phyloP scores from a whole-genome alignment of 345 rosid species.

The Salix koriyanagi region DNA sequence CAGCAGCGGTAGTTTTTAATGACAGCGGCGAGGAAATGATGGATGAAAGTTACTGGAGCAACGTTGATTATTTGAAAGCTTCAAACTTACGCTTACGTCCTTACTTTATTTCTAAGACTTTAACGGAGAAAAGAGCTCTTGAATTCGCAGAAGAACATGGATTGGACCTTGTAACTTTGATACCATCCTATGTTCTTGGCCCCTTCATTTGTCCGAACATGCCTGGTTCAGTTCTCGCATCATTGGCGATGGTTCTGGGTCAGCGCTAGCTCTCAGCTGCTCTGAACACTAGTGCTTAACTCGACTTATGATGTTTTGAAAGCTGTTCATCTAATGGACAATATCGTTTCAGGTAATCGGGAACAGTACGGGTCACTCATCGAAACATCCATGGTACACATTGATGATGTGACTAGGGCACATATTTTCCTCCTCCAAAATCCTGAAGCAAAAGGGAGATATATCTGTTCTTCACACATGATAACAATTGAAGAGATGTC shows the following conservation, averaged over 20 bases:
- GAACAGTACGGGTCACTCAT: not conserved
- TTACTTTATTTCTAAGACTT: conserved; percentile 27
- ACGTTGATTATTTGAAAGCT: conserved; percentile 15
- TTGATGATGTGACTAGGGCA: conserved; percentile 52
- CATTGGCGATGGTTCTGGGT: conserved; percentile 30
- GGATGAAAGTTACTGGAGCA: conserved; percentile 42
- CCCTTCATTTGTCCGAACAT: conserved; percentile 37
- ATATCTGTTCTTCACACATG: conserved; percentile 40
- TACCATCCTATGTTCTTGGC: conserved; percentile 28
- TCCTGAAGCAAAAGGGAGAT: conserved; percentile 50
- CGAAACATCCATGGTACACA: not conserved
- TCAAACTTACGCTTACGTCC: not conserved
- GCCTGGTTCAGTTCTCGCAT: conserved; percentile 14
- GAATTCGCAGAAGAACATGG: conserved; percentile 30
- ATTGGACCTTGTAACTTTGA: conserved; percentile 37
- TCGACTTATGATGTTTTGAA: not conserved
- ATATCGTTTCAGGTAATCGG: not conserved
- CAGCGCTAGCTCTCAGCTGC: not conserved
- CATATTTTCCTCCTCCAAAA: conserved; percentile 47
- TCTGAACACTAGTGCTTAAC: not conserved
- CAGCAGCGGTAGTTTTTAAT: not conserved
- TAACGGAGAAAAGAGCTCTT: conserved; percentile 29
- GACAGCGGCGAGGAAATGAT: not conserved
- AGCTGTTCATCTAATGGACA: not conserved
- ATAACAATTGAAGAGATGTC: conserved; percentile 35